These are phyloP conservation scores for Cynanchum wilfordii DNA, from an alignment of 257 asterid genomes.

Conservation along the genomic window DNA sequence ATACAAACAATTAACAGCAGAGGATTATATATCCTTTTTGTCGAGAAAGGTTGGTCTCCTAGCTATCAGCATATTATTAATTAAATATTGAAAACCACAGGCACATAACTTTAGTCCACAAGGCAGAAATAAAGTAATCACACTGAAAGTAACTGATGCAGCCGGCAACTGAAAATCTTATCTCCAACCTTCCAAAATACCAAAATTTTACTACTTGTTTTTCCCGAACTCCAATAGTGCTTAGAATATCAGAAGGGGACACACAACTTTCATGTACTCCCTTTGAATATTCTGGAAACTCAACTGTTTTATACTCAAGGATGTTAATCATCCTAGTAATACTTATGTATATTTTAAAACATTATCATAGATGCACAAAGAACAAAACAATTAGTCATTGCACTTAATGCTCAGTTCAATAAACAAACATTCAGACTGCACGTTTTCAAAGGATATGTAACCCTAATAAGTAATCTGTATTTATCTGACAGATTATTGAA, in stretches of 20 bases:
- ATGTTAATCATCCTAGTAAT: background rate
- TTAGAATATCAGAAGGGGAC: too few species aligned
- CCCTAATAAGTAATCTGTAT: too few species aligned
- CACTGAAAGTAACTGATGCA: background rate
- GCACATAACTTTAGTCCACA: background rate
- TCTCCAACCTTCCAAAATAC: too few species aligned
- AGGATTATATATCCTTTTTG: background rate
- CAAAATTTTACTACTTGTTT: too few species aligned
- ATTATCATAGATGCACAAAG: background rate
- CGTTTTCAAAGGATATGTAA: too few species aligned
- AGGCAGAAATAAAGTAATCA: background rate
- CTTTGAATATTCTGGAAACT: too few species aligned
- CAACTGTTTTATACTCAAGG: too few species aligned
- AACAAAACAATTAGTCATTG: background rate
- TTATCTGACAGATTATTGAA: too few species aligned
- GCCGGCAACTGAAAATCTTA: background rate
- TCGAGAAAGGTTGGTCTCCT: background rate
- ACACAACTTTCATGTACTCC: too few species aligned
- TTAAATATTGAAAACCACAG: background rate
- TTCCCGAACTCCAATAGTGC: too few species aligned
- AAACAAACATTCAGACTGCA: too few species aligned
- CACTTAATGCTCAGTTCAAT: background rate
- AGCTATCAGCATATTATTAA: background rate
- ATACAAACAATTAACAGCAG: background rate
- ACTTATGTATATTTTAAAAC: too few species aligned